Evolutionary conservation across 441 rosid genomes (phyloP).

Genomic region (Codiaeum variegatum): DNA sequence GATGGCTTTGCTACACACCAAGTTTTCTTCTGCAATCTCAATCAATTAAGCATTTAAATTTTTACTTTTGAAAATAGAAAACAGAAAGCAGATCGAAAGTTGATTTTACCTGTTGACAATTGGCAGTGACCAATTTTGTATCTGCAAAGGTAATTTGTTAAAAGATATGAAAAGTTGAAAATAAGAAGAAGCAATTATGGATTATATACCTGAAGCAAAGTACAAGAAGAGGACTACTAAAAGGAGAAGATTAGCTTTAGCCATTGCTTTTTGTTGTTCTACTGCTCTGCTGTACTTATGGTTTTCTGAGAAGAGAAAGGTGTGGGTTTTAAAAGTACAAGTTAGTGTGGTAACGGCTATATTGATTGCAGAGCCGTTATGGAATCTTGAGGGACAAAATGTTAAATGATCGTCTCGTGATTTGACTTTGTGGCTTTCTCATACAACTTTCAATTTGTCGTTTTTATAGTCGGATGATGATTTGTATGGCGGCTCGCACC

Average conservation of each 20-base stretch:
- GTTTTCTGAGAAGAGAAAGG: background rate
- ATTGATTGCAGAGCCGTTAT: constrained; percentile 7
- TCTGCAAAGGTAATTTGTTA: background rate
- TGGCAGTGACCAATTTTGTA: background rate
- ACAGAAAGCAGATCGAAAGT: too few relatives aligned
- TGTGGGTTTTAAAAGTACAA: background rate
- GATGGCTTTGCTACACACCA: constrained; percentile 90
- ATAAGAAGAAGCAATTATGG: background rate
- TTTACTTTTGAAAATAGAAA: too few relatives aligned
- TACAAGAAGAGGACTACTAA: constrained; percentile 2
- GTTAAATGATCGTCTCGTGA: background rate
- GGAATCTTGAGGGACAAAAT: background rate
- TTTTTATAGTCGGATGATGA: too few relatives aligned
- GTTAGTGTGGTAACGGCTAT: constrained; percentile 1
- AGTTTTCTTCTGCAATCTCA: constrained; percentile 51
- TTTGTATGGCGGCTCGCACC: too few relatives aligned
- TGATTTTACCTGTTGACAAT: background rate
- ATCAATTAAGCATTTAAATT: too few relatives aligned
- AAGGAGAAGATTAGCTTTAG: background rate
- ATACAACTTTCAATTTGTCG: too few relatives aligned
- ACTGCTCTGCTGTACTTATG: background rate
- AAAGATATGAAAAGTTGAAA: background rate
- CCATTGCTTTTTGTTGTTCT: background rate
- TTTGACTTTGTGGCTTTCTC: background rate
- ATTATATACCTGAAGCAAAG: background rate